Evolutionary conservation across 1,139 yeast genomes (phyloP), one percentile per base, ranked within the genome.

Genomic region (Hansenula lynferdii): DNA sequence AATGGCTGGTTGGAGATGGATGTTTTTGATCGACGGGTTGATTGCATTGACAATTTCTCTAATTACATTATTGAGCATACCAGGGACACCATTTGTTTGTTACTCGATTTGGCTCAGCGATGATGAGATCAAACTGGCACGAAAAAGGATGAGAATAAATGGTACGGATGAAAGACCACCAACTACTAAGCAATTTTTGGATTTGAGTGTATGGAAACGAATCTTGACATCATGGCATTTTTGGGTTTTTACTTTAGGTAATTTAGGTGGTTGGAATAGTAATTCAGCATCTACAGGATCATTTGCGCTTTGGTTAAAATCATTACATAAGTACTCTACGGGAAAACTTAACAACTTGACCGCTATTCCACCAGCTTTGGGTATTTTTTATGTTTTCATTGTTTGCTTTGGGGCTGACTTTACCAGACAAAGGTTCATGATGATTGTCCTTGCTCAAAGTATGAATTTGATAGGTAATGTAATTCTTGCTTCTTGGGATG

Each of bases 1-100:
- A 1, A 61, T 76, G 26, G 69, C 62, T 25, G 78, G 85, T 12
- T 82, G 89, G 89, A 71, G 80, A 61, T 82, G 89, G 87, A 75
- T 79, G 60, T 82, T 78, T 53, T 72, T 83, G 43, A 70, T 82
- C 45, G 87, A 82, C 57, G 84, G 82, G 8, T 58, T 77, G 35
- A 66, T 80, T 30, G 76, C 87, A 3, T 53, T 80, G 24, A 74
- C 65, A 3, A 76, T 83, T 38, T 87, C 84, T n/a, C 20, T 82
- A 18, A 58, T 77, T 43, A 90, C 89, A 0, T 69, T 78, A 49
- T 73, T 75, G 51, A 50, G 71, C 48, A 64, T 81, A 45, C 92
- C 92, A 3, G 90, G 87, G 35, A 79, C 84, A 25, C 92, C 92
- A 16, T 60, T 67, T 40, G 70, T 72, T 38, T 75, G 81, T 49